These are phyloP conservation scores for Diplosphaera chodatii DNA, from an alignment of 139 green algal species.

Conservation along the genomic window DNA sequence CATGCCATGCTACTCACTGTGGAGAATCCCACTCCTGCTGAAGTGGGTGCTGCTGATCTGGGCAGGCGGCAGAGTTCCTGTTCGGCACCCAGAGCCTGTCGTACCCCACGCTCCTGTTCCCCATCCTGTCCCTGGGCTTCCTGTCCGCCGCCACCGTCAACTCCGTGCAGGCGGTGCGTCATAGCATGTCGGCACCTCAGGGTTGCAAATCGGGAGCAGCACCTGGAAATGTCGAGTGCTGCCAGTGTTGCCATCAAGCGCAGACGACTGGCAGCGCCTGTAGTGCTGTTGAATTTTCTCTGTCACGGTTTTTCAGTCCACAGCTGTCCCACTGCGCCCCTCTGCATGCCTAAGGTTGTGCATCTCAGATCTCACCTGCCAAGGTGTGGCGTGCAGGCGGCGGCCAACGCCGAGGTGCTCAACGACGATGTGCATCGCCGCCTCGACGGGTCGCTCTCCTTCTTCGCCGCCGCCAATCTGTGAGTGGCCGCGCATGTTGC, in stretches of 20 bases:
- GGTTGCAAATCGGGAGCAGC: no score
- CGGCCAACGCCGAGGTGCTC: slow-evolving; percentile 4
- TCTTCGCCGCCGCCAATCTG: slow-evolving; percentile 12
- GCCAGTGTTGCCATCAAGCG: background rate
- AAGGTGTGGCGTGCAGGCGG: slow-evolving; percentile 13
- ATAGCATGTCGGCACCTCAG: no score
- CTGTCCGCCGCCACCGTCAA: background rate
- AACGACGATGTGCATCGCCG: slow-evolving; percentile 13
- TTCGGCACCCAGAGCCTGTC: background rate
- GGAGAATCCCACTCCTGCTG: no score
- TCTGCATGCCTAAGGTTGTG: no score
- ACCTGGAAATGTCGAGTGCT: no score
- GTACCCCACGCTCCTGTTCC: background rate
- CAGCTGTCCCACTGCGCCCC: no score
- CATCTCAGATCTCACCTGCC: no score
- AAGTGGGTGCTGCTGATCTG: background rate
- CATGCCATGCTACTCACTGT: no score
- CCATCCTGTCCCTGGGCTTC: background rate
- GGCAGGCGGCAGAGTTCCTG: background rate
- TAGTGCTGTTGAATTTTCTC: no score
- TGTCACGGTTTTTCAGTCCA: no score
- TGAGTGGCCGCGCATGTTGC: no score
- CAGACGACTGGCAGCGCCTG: background rate
- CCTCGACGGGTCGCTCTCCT: slow-evolving; percentile 9
- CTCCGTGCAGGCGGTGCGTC: background rate